Percentiles rank a stretch among this genome's conserved stretches.
Conservation (phyloP, 176 grass and related monocot genomes). For the Tillandsia leiboldiana region DNA sequence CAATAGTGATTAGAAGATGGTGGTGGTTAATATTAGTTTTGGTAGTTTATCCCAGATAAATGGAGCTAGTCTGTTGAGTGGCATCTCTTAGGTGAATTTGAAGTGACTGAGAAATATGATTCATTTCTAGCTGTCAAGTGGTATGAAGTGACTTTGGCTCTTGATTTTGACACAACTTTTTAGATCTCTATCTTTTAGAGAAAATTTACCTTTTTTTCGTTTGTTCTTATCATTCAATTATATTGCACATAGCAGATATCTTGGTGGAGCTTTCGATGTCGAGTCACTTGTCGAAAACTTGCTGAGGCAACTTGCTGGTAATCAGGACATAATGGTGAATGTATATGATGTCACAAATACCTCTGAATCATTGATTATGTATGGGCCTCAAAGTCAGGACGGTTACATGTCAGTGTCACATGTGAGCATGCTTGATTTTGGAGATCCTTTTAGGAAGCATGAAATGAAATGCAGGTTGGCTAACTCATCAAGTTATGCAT, state of each 20-base stretch:
- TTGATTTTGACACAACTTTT: background rate
- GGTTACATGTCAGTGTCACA: slow-evolving; percentile 40
- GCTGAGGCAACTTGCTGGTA: slow-evolving; percentile 75
- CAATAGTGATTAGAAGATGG: too few species aligned
- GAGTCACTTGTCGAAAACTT: slow-evolving; percentile 93
- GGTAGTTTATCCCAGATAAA: too few species aligned
- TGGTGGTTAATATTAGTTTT: too few species aligned
- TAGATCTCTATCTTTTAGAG: background rate
- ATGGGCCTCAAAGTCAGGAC: slow-evolving; percentile 49
- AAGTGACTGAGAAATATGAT: too few species aligned
- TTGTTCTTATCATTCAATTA: slow-evolving; percentile 14
- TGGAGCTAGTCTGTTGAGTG: too few species aligned
- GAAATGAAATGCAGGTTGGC: slow-evolving; percentile 90
- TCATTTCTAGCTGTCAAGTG: background rate
- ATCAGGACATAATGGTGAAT: slow-evolving; percentile 91
- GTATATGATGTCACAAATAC: slow-evolving; percentile 89
- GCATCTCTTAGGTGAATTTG: too few species aligned
- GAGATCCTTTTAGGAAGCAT: slow-evolving; percentile 87
- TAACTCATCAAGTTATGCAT: slow-evolving; percentile 1
- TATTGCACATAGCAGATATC: slow-evolving; percentile 47
- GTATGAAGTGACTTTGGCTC: background rate
- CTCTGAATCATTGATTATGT: slow-evolving; percentile 70
- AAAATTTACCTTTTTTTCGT: background rate
- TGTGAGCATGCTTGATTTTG: slow-evolving; percentile 89
- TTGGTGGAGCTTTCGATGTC: slow-evolving; percentile 94